A percentile compares a stretch with the other conserved stretches of the same genome.
Conservation (phyloP, 352 stramenopile genomes). For the Hyaloperonospora arabidopsidis region DNA sequence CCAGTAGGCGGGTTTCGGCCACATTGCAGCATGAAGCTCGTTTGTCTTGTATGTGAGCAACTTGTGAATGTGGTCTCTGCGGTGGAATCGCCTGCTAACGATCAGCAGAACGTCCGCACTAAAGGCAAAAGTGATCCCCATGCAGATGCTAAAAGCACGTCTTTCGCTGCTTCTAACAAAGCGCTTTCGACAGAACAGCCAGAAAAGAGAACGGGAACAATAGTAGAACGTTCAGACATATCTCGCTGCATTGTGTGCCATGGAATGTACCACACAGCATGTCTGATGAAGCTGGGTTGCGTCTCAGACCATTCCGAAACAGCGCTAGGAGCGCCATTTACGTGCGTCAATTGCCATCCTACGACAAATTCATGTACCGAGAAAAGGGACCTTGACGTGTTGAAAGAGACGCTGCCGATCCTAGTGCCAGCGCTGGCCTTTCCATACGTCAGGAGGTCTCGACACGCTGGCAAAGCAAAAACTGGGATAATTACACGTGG, state of each 20-base stretch:
- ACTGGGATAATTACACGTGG: conserved; percentile 1
- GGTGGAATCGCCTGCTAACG: conserved; percentile 5
- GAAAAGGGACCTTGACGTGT: not conserved
- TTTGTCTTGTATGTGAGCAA: conserved; percentile 40
- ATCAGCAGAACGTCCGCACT: conserved; percentile 14
- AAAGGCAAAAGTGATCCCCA: not conserved
- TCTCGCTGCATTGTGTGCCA: conserved; percentile 30
- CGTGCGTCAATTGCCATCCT: conserved; percentile 21
- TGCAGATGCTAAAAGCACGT: not conserved
- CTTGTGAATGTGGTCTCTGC: conserved; percentile 7
- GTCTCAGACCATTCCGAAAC: not conserved
- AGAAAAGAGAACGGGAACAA: not conserved
- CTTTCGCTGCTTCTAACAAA: conserved; percentile 3
- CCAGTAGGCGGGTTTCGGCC: not conserved
- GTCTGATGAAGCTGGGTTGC: conserved; percentile 14
- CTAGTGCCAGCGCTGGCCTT: conserved; percentile 25
- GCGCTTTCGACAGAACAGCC: not conserved
- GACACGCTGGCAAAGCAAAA: conserved; percentile 2
- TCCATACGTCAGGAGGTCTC: conserved; percentile 16
- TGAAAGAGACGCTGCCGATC: conserved; percentile 11
- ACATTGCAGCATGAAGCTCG: conserved; percentile 26
- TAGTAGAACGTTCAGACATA: conserved; percentile 5
- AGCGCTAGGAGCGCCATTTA: conserved; percentile 5
- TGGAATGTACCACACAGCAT: conserved; percentile 40
- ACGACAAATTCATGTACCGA: conserved; percentile 1